Base-by-base conservation (phyloP, 352 stramenopile genomes). In the Globisporangium radiosum region DNA sequence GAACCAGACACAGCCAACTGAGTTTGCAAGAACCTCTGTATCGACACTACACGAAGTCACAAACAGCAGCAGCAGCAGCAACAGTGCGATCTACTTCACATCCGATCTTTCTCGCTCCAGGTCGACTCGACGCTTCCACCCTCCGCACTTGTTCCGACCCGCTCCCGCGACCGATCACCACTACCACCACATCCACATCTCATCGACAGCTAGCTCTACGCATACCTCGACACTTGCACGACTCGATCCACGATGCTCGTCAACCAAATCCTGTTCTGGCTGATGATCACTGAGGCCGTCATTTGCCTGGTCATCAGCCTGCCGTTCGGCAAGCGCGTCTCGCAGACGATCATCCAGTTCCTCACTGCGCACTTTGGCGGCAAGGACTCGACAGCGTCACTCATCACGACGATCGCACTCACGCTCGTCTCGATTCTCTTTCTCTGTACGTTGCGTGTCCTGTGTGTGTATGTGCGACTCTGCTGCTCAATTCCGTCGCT, bases 341-440 rank as follows among this genome's bases (percentile, higher is more conserved):
- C 75, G 60, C 75, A 82, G 62, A 60, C 57, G 4, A 61, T 84
- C 57, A 75, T 92, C 57, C 71, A 76, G 6, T 92, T 94, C 51
- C 47, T 90, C 53, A 63, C 72, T 38, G 56, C 64, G 59, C 52
- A 64, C 5, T 10, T 92, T 38, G 66, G 76, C 49, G 72, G 67
- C 47, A 73, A 69, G 38, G 68, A 84, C 64, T 85, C 81, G 39
- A 62, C 65, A 15, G 69, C 63, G 39, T 78, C 71, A 15, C 70
- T 71, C 14, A 60, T 81, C 47, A 79, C 69, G 33, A 81, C 63
- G 0, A 59, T 90, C 42, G 37, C 86, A 25, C 73, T 94, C 54
- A 69, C 77, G 7, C 38, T 94, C 37, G 71, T 94, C 47, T 64
- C 69, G 1, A 56, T 94, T 8, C 71, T 92, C 38, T 94, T 94